A percentile compares a stretch with the other conserved stretches of the same genome.
Evolutionary conservation across 169 alveolate genomes (phyloP).

Genomic region (Eimeria falciformis): DNA sequence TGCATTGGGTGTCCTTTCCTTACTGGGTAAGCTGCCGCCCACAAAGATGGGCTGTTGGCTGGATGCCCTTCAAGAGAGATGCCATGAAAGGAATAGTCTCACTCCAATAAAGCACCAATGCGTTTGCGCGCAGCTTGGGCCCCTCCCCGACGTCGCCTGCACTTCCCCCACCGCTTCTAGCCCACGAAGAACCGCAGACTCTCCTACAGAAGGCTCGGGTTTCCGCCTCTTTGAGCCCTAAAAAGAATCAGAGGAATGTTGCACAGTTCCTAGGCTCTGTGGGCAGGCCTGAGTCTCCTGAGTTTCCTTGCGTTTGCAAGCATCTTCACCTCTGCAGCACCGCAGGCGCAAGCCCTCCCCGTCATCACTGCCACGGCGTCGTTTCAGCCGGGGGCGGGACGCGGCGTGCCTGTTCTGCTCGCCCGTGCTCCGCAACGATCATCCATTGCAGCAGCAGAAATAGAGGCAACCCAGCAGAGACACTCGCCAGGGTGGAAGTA

Average conservation of each 20-base stretch:
- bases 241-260: no score
- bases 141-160: background rate
- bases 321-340: background rate
- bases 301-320: no score
- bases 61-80: no score
- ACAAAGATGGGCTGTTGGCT: background rate
- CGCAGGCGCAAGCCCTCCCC: background rate
- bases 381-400: conserved; percentile 48
- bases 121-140: conserved; percentile 22
- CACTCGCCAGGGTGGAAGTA: no score
- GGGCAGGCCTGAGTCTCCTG: no score
- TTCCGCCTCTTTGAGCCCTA: conserved; percentile 28
- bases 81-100: no score
- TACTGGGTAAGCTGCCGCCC: conserved; percentile 7
- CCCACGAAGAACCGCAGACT: background rate
- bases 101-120: no score
- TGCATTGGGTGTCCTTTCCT: background rate
- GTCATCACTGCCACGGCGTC: conserved; percentile 20
- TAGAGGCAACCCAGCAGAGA: no score
- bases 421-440: conserved; percentile 25
- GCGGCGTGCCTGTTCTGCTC: conserved; percentile 39
- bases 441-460: background rate
- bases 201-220: background rate
- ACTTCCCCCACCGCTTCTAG: background rate
- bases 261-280: no score